Evolutionary conservation across 768 basidiomycete species (phyloP).

Genomic region (Gloeostereum incarnatum): DNA sequence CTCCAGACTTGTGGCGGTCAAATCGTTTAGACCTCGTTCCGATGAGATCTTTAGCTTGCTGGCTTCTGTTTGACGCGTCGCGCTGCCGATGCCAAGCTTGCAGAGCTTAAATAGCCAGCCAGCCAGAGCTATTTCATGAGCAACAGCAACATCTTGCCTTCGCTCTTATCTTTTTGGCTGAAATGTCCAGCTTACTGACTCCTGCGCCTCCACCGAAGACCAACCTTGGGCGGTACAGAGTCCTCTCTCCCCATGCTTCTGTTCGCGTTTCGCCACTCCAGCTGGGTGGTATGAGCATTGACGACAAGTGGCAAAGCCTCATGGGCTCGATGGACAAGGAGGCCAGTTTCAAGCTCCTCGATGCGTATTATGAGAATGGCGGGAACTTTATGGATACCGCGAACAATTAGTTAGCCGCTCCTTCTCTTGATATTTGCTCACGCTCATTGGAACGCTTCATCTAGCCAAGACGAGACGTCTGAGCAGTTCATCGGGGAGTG

Average conservation of each 20-base stretch:
- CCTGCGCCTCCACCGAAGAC: constrained; percentile 22
- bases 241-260: constrained; percentile 24
- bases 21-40: too few species aligned
- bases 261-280: constrained; percentile 32
- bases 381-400: constrained; percentile 44
- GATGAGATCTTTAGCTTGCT: too few species aligned
- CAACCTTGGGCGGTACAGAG: constrained; percentile 21
- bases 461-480: constrained; percentile 44
- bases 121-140: too few species aligned
- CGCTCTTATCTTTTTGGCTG: too few species aligned
- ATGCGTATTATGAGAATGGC: constrained; percentile 31
- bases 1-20: too few species aligned
- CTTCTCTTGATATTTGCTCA: not conserved
- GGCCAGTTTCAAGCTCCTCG: constrained; percentile 34
- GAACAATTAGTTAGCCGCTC: constrained; percentile 31
- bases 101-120: too few species aligned
- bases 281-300: constrained; percentile 34
- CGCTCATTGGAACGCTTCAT: not conserved
- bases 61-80: too few species aligned
- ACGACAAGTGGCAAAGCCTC: constrained; percentile 16
- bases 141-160: too few species aligned
- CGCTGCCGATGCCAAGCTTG: too few species aligned
- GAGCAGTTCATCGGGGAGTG: constrained; percentile 47
- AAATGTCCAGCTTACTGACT: too few species aligned
- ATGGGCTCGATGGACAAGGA: constrained; percentile 33